Conservation (phyloP, 2,329 filamentous ascomycete genomes). For the Furcasterigmium sp. region DNA sequence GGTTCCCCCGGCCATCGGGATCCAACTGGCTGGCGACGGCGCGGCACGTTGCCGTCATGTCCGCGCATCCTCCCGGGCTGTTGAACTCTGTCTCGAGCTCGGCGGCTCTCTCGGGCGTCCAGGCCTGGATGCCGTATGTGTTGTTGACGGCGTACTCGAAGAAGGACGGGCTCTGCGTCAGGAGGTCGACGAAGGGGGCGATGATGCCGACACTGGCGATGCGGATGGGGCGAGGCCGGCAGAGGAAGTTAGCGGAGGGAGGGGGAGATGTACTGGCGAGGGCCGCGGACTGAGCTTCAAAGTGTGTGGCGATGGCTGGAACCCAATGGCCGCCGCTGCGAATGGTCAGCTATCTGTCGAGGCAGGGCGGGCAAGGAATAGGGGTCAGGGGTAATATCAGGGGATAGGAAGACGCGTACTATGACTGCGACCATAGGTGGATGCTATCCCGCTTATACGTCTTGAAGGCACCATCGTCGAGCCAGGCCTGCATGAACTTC, state of each 20-base stretch:
- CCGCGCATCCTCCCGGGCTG: conserved; percentile 6
- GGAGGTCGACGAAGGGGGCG: conserved; percentile 8
- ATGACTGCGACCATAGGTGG: conserved; percentile 30
- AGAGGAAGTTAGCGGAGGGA: not conserved
- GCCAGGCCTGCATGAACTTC: conserved; percentile 4
- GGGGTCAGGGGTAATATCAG: not conserved
- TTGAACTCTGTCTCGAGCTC: not conserved
- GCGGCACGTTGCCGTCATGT: conserved; percentile 5
- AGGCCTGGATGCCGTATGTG: conserved; percentile 8
- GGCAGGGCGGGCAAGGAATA: too few relatives aligned
- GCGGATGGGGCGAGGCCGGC: conserved; percentile 6
- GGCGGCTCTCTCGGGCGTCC: not conserved
- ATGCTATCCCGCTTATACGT: conserved; percentile 38
- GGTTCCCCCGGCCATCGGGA: conserved; percentile 23
- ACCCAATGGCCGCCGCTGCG: conserved; percentile 13
- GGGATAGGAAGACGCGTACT: conserved; percentile 7
- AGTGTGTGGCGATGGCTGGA: conserved; percentile 10
- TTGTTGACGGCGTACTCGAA: conserved; percentile 7
- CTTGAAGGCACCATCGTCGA: conserved; percentile 32
- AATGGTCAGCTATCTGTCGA: not conserved
- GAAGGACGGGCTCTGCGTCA: conserved; percentile 1
- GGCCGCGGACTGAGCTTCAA: conserved; percentile 4
- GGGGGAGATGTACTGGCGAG: not conserved
- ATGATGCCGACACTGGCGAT: conserved; percentile 10
- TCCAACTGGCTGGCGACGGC: conserved; percentile 31